Evolutionary conservation across 1,284 basidiomycete species (phyloP), one percentile per base, ranked within the genome.

Genomic region (Gymnopus androsaceus): DNA sequence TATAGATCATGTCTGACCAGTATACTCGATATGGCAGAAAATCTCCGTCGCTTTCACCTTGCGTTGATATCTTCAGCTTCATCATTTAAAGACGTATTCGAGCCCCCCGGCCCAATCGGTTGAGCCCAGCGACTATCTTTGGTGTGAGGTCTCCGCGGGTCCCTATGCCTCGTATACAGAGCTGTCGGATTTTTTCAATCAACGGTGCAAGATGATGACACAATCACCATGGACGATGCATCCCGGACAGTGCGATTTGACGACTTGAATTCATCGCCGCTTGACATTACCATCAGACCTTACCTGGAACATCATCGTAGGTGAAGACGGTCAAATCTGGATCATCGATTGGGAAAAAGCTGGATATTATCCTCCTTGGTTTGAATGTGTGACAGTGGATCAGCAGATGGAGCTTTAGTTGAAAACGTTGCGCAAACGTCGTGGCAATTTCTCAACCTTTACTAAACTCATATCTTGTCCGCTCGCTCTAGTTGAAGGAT

Each of bases 1-100:
- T 4, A 59, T 71, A 8, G 58, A 56, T n/a, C 34, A 60, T 2
- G 62, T 59, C 40, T 70, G 69, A 69, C 47, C 57, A 3, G 48
- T 48, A 14, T 58, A 69, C 2, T 55, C 61, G 12, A 9, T 56
- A 15, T 67, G 63, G 60, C 47, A 51, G 37, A 64, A 62, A 49
- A 44, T 72, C 27, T 41, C 61, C 15, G 58, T 69, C 28, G 65
- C 64, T 0, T 68, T 64, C 55, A 69, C 63, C 3, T 51, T 70
- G 17, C 66, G 67, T 5, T 46, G 61, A 28, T 71, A 72, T 51
- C 30, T 71, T 14, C 58, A 70, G 46, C 63, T 71, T 17, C 66
- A 66, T n/a, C 57, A 57, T n/a, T 33, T 69, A 9, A 58, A 51
- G 23, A 37, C 37, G 21, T 27, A 11, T 45, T 41, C 38, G 15